A percentile compares a stretch with the other conserved stretches of the same genome.
phyloP scores from a whole-genome alignment of 495 filamentous ascomycete genomes.

The Penicillium daleae region DNA sequence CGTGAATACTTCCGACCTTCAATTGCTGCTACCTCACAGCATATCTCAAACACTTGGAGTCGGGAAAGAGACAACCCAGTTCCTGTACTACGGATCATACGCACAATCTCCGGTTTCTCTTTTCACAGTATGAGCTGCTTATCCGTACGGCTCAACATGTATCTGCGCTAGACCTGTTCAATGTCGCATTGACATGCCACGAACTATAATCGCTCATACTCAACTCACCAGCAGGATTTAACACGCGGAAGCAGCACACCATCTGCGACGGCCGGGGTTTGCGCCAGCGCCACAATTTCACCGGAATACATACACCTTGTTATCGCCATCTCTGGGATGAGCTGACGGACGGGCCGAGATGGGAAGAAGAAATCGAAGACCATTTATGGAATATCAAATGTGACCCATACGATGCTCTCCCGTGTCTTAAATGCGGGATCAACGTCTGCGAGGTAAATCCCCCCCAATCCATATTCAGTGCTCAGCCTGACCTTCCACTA shows the following conservation, averaged over 20 bases:
- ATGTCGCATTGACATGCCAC: not conserved
- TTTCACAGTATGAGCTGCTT: not conserved
- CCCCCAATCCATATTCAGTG: not conserved
- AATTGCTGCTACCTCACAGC: too few relatives aligned
- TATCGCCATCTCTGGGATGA: not conserved
- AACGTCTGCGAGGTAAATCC: not conserved
- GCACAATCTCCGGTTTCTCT: not conserved
- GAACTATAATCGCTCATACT: not conserved
- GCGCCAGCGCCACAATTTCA: not conserved
- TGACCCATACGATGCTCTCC: not conserved
- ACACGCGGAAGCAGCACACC: not conserved
- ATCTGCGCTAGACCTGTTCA: not conserved
- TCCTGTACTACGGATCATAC: too few relatives aligned
- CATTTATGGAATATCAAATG: not conserved
- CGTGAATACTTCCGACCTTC: too few relatives aligned
- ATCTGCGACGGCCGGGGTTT: not conserved
- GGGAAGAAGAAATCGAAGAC: not conserved
- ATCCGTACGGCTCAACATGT: not conserved
- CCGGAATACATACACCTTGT: not conserved
- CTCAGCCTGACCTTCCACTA: not conserved
- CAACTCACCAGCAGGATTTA: not conserved
- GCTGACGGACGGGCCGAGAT: not conserved
- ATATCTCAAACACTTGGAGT: too few relatives aligned
- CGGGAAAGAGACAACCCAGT: too few relatives aligned
- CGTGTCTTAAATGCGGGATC: not conserved